Conservation (phyloP, 805 yeast species). For the Candida methanosorbosa region DNA sequence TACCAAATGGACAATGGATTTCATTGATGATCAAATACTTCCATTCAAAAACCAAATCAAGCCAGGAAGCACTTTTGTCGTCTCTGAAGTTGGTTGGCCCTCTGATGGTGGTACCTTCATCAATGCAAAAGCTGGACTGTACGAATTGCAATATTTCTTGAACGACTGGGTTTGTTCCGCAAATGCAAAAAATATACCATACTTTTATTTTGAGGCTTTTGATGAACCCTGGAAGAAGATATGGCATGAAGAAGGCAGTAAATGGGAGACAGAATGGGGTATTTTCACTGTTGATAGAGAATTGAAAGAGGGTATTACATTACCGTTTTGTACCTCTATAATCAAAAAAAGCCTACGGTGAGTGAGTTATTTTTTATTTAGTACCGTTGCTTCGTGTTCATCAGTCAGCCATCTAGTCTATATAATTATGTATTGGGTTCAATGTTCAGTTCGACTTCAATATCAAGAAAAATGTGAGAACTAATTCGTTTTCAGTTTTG, state of each 20-base stretch:
- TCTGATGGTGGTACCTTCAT: slow-evolving; percentile 44
- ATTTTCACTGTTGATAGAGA: slow-evolving; percentile 41
- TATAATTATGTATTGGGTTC: too few relatives aligned
- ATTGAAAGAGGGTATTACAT: slow-evolving; percentile 31
- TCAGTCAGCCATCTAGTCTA: too few relatives aligned
- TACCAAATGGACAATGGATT: slow-evolving; percentile 44
- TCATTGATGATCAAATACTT: slow-evolving; percentile 31
- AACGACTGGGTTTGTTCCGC: slow-evolving; percentile 43
- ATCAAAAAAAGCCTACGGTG: too few relatives aligned
- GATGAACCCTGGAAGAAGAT: slow-evolving; percentile 65
- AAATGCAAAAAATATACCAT: slow-evolving; percentile 28
- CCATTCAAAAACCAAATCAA: slow-evolving; percentile 22
- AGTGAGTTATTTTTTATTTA: background rate
- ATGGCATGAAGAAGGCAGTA: slow-evolving; percentile 36
- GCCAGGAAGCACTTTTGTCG: slow-evolving; percentile 20
- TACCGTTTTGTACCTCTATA: slow-evolving; percentile 40
- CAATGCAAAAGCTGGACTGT: slow-evolving; percentile 37
- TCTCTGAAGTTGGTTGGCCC: slow-evolving; percentile 73
- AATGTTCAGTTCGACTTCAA: background rate
- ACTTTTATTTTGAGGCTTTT: slow-evolving; percentile 63
- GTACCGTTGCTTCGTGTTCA: background rate
- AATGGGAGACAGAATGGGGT: slow-evolving; percentile 74
- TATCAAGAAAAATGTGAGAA: background rate
- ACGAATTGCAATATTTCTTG: slow-evolving; percentile 38
- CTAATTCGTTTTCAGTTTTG: slow-evolving; percentile 13